phyloP scores from a whole-genome alignment of 2,329 filamentous ascomycete species.

The Alternaria gaisen region DNA sequence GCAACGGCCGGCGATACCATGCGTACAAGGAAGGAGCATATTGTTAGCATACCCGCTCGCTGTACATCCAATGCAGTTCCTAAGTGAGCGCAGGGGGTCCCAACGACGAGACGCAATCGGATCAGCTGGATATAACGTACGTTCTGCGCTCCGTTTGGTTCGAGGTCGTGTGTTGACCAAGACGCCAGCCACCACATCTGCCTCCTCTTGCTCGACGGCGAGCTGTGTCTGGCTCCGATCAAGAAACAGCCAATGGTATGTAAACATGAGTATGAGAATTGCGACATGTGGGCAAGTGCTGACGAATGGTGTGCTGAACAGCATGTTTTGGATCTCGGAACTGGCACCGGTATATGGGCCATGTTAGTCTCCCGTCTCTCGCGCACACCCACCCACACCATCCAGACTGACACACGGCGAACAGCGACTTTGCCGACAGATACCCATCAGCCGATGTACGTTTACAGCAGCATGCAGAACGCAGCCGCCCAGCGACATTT shows the following conservation, averaged over 20 bases:
- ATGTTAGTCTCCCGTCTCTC: conserved; percentile 32
- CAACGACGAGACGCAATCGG: conserved; percentile 50
- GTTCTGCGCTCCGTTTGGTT: not conserved
- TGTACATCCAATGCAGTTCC: not conserved
- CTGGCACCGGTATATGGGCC: conserved; percentile 54
- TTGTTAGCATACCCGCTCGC: conserved; percentile 24
- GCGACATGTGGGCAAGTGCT: not conserved
- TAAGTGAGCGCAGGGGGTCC: conserved; percentile 28
- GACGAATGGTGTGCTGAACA: conserved; percentile 9
- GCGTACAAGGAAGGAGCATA: conserved; percentile 39
- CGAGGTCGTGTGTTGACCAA: conserved; percentile 4
- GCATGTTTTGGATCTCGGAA: conserved; percentile 54
- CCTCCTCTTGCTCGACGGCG: conserved; percentile 34
- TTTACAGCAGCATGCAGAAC: not conserved
- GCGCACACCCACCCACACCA: not conserved
- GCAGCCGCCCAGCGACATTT: not conserved
- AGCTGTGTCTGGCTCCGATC: conserved; percentile 36
- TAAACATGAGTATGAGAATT: not conserved
- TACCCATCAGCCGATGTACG: conserved; percentile 46
- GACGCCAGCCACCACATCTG: conserved; percentile 36
- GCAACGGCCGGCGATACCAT: conserved; percentile 43
- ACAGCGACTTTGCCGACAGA: conserved; percentile 51
- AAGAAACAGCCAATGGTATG: conserved; percentile 30
- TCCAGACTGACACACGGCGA: conserved; percentile 3
- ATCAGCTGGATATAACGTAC: conserved; percentile 53